Evolutionary conservation across 2,329 filamentous ascomycete genomes (phyloP).

Genomic region (Cephalotrichum gorgonifer): DNA sequence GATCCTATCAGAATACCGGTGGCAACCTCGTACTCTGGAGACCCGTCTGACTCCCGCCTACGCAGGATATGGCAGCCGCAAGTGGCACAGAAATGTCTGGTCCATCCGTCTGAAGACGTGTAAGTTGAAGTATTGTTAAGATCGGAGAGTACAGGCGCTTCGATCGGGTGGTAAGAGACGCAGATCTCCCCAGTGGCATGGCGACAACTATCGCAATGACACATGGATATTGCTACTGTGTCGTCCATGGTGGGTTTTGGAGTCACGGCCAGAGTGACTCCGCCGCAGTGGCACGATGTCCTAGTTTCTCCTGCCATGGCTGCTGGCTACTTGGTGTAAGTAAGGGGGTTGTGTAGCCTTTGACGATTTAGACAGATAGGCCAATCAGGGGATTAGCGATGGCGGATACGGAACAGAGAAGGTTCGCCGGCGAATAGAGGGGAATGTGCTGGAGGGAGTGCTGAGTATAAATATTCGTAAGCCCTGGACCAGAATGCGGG

Average conservation of each 20-base stretch:
- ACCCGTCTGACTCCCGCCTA: slow-evolving; percentile 4
- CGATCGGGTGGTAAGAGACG: slow-evolving; percentile 24
- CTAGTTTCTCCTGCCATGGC: background rate
- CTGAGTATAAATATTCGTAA: too few species aligned
- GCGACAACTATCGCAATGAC: slow-evolving; percentile 21
- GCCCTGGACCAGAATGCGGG: too few species aligned
- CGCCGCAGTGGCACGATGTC: background rate
- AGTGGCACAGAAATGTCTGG: slow-evolving; percentile 25
- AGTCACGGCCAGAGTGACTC: background rate
- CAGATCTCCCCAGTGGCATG: slow-evolving; percentile 24
- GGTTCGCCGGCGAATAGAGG: too few species aligned
- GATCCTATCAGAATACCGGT: slow-evolving; percentile 14
- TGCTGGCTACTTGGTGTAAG: too few species aligned
- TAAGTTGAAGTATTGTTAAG: slow-evolving; percentile 9
- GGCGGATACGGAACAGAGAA: too few species aligned
- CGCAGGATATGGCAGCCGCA: slow-evolving; percentile 32
- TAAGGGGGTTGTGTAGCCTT: too few species aligned
- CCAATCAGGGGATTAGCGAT: too few species aligned
- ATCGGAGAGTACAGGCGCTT: slow-evolving; percentile 4
- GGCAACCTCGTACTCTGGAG: slow-evolving; percentile 21
- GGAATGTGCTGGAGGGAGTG: too few species aligned
- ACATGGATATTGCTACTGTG: slow-evolving; percentile 13
- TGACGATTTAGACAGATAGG: too few species aligned
- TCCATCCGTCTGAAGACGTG: slow-evolving; percentile 4
- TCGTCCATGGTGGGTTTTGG: background rate